Conservation (phyloP, 108 stramenopile genomes). For the Conticribra weissflogii region DNA sequence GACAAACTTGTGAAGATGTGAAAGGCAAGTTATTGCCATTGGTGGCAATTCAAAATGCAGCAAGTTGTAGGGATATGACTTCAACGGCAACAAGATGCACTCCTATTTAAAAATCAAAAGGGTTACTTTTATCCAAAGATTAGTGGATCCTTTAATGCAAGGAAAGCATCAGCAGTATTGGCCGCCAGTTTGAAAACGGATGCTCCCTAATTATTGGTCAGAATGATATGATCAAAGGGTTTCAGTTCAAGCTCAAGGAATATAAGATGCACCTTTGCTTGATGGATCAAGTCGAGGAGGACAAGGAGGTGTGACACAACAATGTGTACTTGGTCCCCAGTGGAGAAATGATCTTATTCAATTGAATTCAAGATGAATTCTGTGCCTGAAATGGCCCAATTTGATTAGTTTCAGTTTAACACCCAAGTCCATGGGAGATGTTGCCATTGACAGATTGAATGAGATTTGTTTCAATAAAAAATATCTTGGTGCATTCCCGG, state of each 20-base stretch:
- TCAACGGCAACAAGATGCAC: conserved; percentile 20
- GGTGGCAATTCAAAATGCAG: conserved; percentile 44
- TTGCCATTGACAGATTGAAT: conserved; percentile 64
- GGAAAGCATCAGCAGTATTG: conserved; percentile 44
- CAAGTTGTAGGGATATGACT: conserved; percentile 44
- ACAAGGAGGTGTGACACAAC: neutral
- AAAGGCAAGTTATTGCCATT: conserved; percentile 44
- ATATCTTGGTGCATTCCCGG: no score
- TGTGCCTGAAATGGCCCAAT: conserved; percentile 62
- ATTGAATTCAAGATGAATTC: conserved; percentile 56
- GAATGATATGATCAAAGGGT: conserved; percentile 68
- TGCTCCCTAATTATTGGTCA: conserved; percentile 55
- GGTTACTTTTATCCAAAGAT: conserved; percentile 60
- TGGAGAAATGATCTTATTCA: conserved; percentile 55
- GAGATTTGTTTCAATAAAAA: conserved; percentile 55
- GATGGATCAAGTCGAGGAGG: conserved; percentile 15
- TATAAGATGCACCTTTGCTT: conserved; percentile 53
- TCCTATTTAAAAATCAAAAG: conserved; percentile 63
- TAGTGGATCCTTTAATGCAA: conserved; percentile 27
- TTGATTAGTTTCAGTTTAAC: conserved; percentile 71
- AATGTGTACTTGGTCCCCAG: neutral
- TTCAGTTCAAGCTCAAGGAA: conserved; percentile 66
- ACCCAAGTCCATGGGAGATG: conserved; percentile 68
- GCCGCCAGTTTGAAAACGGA: conserved; percentile 55
- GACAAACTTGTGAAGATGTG: conserved; percentile 39